These are phyloP conservation scores for Botrytis sinoallii DNA, from an alignment of 2,329 filamentous ascomycete species.

Conservation along the genomic window DNA sequence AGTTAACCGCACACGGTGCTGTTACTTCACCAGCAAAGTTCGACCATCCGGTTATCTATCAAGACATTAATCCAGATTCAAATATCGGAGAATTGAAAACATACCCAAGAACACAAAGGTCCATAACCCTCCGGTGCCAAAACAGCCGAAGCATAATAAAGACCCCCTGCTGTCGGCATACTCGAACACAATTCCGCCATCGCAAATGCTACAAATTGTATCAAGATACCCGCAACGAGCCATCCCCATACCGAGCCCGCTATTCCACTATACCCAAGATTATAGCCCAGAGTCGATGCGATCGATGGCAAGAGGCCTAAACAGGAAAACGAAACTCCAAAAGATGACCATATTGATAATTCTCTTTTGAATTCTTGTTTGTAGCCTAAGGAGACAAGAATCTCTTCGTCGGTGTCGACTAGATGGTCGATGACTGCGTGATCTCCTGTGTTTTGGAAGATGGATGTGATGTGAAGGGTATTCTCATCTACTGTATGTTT, in stretches of 20 bases:
- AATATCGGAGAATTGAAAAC: neutral
- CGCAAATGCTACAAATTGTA: conserved; percentile 58
- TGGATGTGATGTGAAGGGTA: conserved; percentile 17
- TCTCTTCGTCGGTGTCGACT: conserved; percentile 24
- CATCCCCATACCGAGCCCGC: conserved; percentile 56
- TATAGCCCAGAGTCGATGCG: conserved; percentile 40
- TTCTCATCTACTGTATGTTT: conserved; percentile 19
- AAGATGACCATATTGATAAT: conserved; percentile 37
- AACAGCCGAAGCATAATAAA: conserved; percentile 57
- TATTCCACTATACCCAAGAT: conserved; percentile 38
- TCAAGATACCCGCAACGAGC: conserved; percentile 62
- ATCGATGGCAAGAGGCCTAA: conserved; percentile 41
- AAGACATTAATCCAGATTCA: neutral
- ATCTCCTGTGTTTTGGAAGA: conserved; percentile 19
- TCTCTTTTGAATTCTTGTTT: conserved; percentile 38
- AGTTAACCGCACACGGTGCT: conserved; percentile 35
- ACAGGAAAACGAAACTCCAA: conserved; percentile 40
- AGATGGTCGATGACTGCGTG: conserved; percentile 19
- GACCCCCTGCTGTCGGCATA: conserved; percentile 61
- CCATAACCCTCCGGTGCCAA: conserved; percentile 37
- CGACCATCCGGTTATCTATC: conserved; percentile 23
- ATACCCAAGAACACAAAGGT: conserved; percentile 24
- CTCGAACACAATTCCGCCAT: conserved; percentile 62
- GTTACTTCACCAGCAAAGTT: conserved; percentile 24
- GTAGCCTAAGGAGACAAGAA: conserved; percentile 29